These are phyloP conservation scores for Sicyos baderoa DNA, from an alignment of 306 rosid species.

Conservation along the genomic window DNA sequence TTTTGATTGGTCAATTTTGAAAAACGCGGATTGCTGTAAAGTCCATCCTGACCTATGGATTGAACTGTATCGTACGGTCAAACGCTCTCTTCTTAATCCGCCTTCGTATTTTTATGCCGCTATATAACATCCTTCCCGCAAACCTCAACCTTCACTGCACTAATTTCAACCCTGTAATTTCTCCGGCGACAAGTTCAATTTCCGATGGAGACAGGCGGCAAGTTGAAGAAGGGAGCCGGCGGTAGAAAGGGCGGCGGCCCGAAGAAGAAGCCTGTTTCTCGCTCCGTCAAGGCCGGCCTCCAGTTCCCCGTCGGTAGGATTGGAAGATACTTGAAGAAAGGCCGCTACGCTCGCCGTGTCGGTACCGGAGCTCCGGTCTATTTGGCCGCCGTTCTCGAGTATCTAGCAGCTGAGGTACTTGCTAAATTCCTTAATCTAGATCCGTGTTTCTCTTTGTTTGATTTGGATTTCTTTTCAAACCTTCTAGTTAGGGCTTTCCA, in stretches of 20 bases:
- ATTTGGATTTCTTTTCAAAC: background rate
- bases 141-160: background rate
- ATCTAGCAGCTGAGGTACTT: slow-evolving; percentile 63
- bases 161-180: background rate
- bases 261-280: slow-evolving; percentile 60
- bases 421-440: background rate
- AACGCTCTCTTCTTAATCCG: background rate
- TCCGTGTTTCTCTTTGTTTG: slow-evolving; percentile 8
- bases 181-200: background rate
- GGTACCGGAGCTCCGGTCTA: slow-evolving; percentile 70
- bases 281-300: slow-evolving; percentile 58
- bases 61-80: slow-evolving; percentile 31
- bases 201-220: slow-evolving; percentile 44
- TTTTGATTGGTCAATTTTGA: slow-evolving; percentile 31
- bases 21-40: slow-evolving; percentile 28
- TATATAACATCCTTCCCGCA: slow-evolving; percentile 15
- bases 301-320: slow-evolving; percentile 76
- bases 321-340: slow-evolving; percentile 65
- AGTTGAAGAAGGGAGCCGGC: slow-evolving; percentile 55
- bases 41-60: slow-evolving; percentile 32
- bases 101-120: background rate
- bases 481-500: background rate
- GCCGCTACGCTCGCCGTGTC: slow-evolving; percentile 49
- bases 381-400: slow-evolving; percentile 69
- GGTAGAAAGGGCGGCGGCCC: slow-evolving; percentile 67